A percentile compares a stretch with the other conserved stretches of the same genome.
Conservation (phyloP, 1,139 yeast species). For the Candida dubliniensis region DNA sequence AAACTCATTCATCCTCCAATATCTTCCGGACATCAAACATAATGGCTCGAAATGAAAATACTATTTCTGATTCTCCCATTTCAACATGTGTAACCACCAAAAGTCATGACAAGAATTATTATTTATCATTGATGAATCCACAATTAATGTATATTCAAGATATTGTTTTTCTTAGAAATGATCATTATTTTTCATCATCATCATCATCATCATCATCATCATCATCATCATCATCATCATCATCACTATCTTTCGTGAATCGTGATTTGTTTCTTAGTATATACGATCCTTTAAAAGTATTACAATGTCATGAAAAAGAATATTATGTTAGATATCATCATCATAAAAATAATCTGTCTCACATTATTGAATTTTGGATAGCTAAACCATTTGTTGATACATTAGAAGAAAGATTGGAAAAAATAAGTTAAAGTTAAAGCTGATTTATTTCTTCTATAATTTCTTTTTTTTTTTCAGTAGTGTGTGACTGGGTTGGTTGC, state of each 20-base stretch:
- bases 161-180: slow-evolving; percentile 2
- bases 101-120: no score
- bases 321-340: not conserved
- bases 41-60: no score
- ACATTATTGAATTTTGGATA: not conserved
- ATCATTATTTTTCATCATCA: not conserved
- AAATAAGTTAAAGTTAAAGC: no score
- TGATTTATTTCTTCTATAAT: no score
- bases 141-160: not conserved
- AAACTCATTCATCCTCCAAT: no score
- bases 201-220: no score
- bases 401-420: not conserved
- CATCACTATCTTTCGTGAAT: not conserved
- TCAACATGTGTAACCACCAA: not conserved
- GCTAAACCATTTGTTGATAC: not conserved
- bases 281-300: not conserved
- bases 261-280: not conserved
- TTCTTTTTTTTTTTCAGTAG: no score
- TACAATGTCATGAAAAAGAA: not conserved
- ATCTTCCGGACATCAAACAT: no score
- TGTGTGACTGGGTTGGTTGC: no score
- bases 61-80: not conserved
- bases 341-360: not conserved
- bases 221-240: no score
- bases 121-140: not conserved